Evolutionary conservation across 108 stramenopile species (phyloP).

Genomic region (Cyclostephanos invisitatus): DNA sequence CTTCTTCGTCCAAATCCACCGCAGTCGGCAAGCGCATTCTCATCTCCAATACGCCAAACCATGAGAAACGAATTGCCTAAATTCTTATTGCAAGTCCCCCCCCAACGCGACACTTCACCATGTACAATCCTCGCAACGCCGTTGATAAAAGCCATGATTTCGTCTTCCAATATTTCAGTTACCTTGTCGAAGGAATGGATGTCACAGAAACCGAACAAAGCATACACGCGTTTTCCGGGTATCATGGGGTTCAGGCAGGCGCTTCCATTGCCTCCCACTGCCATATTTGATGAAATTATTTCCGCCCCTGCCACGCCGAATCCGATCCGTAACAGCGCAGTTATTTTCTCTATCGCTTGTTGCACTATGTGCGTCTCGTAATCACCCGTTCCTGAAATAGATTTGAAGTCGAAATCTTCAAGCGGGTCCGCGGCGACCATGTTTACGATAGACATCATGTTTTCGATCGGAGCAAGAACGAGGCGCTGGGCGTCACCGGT

Average conservation of each 20-base stretch:
- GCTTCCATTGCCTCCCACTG: slow-evolving; percentile 66
- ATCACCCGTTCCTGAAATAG: slow-evolving; percentile 38
- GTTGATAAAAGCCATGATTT: slow-evolving; percentile 96
- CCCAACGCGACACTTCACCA: slow-evolving; percentile 84
- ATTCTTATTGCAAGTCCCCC: slow-evolving; percentile 96
- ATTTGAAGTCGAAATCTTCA: slow-evolving; percentile 51
- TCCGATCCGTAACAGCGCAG: slow-evolving; percentile 49
- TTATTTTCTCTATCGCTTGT: slow-evolving; percentile 52
- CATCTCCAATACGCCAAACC: slow-evolving; percentile 92
- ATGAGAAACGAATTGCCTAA: slow-evolving; percentile 92
- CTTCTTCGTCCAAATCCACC: slow-evolving; percentile 13
- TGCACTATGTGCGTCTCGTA: slow-evolving; percentile 53
- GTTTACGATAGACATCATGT: slow-evolving; percentile 67
- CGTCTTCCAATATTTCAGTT: slow-evolving; percentile 75
- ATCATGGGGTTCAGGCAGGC: slow-evolving; percentile 90
- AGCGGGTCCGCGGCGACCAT: slow-evolving; percentile 64
- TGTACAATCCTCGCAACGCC: slow-evolving; percentile 92
- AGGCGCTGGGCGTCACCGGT: slow-evolving; percentile 70
- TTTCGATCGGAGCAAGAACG: slow-evolving; percentile 73
- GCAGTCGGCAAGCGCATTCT: slow-evolving; percentile 37
- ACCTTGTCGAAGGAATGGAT: slow-evolving; percentile 88
- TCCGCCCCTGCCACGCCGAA: slow-evolving; percentile 87
- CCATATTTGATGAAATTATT: slow-evolving; percentile 93
- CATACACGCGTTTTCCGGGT: slow-evolving; percentile 92
- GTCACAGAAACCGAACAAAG: slow-evolving; percentile 92